Base-by-base conservation (phyloP, 345 rosid species). In the Camelina sativa region DNA sequence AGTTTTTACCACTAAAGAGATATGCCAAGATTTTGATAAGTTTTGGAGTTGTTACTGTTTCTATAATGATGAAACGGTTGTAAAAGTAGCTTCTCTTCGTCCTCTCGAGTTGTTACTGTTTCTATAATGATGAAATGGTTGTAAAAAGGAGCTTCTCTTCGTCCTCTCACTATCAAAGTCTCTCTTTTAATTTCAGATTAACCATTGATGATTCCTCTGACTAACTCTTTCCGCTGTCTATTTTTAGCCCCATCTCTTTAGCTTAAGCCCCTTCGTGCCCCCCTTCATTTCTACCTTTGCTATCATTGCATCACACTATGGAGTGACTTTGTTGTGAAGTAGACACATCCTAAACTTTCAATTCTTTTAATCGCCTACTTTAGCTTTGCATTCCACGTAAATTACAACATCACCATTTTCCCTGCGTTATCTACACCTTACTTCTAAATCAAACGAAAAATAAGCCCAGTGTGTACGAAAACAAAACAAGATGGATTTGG, bases 161-260 rank as follows among this genome's bases (percentile, higher is more conserved):
- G 58, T 53, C 77, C 60, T 65, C 74, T 72, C 52, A 72, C 47
- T 30, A 43, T 75, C 71, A 72, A 69, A 74, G 55, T 10, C 22
- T 57, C 46, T 69, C 16, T 15, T 48, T 28, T 44, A 51, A 44
- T 80, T 76, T 76, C 71, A 78, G 76, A 53, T 53, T 73, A 73
- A 15, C 56, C 75, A 80, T 80, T 64, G 69, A 78, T 70, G 74
- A 59, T 28, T 50, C 52, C 71, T 64, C 73, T 71, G 80, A 77
- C 82, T 58, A 63, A 41, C 44, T 76, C 62, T 60, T 35, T 67
- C 54, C 9, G 57, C 70, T 69, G 70, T 76, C 80, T 63, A 70
- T 58, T 71, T 4, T 22, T 50, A 65, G 11, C 56, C 38, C 44
- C 56, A 69, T 70, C 80, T 70, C 75, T 76, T 28, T 28, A 70